Evolutionary conservation across 208 protist species (phyloP).

Genomic region (Leishmania lainsoni): DNA sequence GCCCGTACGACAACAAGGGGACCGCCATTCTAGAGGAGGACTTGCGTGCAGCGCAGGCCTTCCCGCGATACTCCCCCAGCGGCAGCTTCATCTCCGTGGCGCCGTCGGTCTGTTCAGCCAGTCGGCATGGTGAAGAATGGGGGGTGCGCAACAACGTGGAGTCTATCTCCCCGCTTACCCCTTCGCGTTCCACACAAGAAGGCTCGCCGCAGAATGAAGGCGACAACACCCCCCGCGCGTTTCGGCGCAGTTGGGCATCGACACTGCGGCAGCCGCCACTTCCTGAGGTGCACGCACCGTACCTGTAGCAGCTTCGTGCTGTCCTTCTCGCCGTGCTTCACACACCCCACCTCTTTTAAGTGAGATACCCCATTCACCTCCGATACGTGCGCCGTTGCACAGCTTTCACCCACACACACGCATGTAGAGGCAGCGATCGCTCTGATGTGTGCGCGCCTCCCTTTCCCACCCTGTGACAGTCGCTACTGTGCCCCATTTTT

Average conservation of each 20-base stretch:
- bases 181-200: background rate
- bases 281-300: background rate
- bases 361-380: background rate
- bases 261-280: background rate
- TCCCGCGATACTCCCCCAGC: background rate
- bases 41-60: background rate
- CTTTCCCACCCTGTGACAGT: background rate
- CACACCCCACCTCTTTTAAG: background rate
- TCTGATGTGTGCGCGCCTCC: background rate
- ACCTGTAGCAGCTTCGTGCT: background rate
- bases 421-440: background rate
- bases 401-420: background rate
- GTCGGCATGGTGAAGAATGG: background rate
- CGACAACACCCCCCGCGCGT: background rate
- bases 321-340: background rate
- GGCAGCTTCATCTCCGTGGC: background rate
- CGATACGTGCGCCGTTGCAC: background rate
- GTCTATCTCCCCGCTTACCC: constrained; percentile 9
- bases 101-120: background rate
- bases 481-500: background rate
- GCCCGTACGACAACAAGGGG: background rate
- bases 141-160: background rate
- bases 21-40: background rate
- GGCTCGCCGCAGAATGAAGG: background rate
- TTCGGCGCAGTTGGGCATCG: background rate